A percentile compares a stretch with the other conserved stretches of the same genome.
Evolutionary conservation across 805 yeast species (phyloP).

Genomic region (Starmerella cellae): DNA sequence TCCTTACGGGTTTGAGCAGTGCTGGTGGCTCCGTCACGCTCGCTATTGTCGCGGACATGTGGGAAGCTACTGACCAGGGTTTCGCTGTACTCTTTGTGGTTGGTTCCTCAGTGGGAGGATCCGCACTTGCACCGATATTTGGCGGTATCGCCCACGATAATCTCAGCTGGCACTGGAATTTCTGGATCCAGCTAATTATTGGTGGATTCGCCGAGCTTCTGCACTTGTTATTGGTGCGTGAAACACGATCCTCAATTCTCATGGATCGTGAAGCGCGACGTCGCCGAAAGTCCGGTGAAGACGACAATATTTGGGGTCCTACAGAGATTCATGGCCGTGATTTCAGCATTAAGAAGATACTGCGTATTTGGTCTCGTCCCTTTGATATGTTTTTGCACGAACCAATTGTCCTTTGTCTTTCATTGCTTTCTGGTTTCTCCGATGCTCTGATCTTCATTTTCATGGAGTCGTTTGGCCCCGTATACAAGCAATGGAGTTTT

Average conservation of each 20-base stretch:
- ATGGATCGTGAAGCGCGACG: conserved; percentile 31
- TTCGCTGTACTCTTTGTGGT: conserved; percentile 38
- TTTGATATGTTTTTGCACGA: conserved; percentile 31
- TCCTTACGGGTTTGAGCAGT: conserved; percentile 47
- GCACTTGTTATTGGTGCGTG: conserved; percentile 29
- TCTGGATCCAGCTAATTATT: conserved; percentile 43
- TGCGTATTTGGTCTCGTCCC: conserved; percentile 30
- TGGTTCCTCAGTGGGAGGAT: conserved; percentile 40
- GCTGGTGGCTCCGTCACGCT: conserved; percentile 44
- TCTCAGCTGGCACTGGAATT: conserved; percentile 50
- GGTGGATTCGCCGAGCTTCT: conserved; percentile 35
- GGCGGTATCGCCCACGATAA: conserved; percentile 44
- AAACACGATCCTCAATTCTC: conserved; percentile 29
- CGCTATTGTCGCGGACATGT: conserved; percentile 52
- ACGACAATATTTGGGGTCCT: conserved; percentile 30
- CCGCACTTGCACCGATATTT: conserved; percentile 34
- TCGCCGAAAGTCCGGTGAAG: conserved; percentile 28
- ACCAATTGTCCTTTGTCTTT: conserved; percentile 32
- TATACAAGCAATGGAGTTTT: conserved; percentile 30
- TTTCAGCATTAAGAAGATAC: conserved; percentile 1
- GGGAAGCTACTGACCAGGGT: conserved; percentile 34
- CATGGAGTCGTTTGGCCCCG: conserved; percentile 30
- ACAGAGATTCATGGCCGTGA: conserved; percentile 23
- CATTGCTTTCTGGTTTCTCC: conserved; percentile 32
- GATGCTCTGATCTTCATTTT: conserved; percentile 33